A percentile compares a stretch with the other conserved stretches of the same genome.
phyloP scores from a whole-genome alignment of 441 rosid genomes.

The Sinapis alba region DNA sequence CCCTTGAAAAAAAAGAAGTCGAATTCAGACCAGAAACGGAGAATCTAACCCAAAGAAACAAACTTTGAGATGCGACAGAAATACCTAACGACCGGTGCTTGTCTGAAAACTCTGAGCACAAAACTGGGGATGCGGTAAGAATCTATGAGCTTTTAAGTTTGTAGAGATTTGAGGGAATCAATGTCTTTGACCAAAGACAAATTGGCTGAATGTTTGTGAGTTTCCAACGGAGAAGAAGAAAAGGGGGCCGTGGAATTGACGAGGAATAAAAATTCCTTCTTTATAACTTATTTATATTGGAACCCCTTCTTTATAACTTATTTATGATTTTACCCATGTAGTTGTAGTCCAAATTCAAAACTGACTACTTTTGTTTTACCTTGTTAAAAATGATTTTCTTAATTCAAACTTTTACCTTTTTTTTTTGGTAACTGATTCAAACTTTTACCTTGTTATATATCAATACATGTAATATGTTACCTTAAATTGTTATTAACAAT shows the following conservation, averaged over 20 bases:
- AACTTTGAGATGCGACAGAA: slow-evolving; percentile 25
- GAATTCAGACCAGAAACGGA: slow-evolving; percentile 16
- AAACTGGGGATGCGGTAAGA: slow-evolving; percentile 13
- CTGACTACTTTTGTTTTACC: too few relatives aligned
- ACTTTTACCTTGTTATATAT: too few relatives aligned
- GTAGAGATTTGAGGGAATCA: slow-evolving; percentile 21
- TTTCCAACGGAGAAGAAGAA: slow-evolving; percentile 28
- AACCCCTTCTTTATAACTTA: too few relatives aligned
- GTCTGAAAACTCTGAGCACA: background rate
- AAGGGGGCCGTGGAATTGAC: slow-evolving; percentile 28
- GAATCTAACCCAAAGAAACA: background rate
- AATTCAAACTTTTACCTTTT: too few relatives aligned
- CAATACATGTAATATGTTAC: too few relatives aligned
- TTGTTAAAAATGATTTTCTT: too few relatives aligned
- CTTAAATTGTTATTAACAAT: too few relatives aligned
- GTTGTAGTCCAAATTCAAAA: too few relatives aligned
- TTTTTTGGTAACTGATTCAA: too few relatives aligned
- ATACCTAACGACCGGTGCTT: slow-evolving; percentile 4
- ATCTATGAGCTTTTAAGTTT: slow-evolving; percentile 15
- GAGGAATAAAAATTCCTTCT: slow-evolving; percentile 29
- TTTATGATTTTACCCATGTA: too few relatives aligned
- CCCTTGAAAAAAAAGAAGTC: background rate
- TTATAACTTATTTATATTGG: background rate
- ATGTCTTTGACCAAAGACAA: slow-evolving; percentile 23
- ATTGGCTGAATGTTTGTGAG: slow-evolving; percentile 25